phyloP scores from a whole-genome alignment of 2,329 filamentous ascomycete genomes.

The Botryotinia calthae region DNA sequence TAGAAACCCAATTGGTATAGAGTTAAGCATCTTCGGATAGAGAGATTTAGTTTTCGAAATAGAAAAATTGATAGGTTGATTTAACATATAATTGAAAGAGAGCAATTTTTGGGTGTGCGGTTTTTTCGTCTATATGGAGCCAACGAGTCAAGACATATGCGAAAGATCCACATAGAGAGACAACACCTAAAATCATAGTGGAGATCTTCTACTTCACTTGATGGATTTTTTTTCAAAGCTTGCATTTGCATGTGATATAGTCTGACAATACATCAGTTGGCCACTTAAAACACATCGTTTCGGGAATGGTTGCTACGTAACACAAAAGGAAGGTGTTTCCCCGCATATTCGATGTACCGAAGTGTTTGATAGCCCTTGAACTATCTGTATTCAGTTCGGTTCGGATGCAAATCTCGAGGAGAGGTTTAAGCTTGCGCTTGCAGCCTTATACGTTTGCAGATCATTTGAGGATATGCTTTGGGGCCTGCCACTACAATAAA shows the following conservation, averaged over 20 bases:
- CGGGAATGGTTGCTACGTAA: not conserved
- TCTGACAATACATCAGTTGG: not conserved
- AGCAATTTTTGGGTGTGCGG: too few species aligned
- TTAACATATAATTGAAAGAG: too few species aligned
- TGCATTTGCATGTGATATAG: not conserved
- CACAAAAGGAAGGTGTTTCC: not conserved
- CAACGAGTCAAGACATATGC: not conserved
- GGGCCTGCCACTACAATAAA: not conserved
- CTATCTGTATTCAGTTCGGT: not conserved
- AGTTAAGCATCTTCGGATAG: too few species aligned
- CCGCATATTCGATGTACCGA: not conserved
- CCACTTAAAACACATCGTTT: not conserved
- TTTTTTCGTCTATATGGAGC: not conserved
- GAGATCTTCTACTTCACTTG: not conserved
- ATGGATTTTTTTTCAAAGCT: not conserved
- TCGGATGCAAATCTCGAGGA: not conserved
- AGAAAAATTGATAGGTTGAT: too few species aligned
- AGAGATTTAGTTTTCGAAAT: too few species aligned
- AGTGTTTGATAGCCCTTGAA: not conserved
- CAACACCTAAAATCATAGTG: not conserved
- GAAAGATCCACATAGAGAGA: not conserved
- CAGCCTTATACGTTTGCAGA: not conserved
- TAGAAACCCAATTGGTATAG: too few species aligned
- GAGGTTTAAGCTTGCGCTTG: not conserved
- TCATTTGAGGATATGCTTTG: not conserved